Conservation (phyloP, 2,329 filamentous ascomycete species). For the Thelonectria blattea region DNA sequence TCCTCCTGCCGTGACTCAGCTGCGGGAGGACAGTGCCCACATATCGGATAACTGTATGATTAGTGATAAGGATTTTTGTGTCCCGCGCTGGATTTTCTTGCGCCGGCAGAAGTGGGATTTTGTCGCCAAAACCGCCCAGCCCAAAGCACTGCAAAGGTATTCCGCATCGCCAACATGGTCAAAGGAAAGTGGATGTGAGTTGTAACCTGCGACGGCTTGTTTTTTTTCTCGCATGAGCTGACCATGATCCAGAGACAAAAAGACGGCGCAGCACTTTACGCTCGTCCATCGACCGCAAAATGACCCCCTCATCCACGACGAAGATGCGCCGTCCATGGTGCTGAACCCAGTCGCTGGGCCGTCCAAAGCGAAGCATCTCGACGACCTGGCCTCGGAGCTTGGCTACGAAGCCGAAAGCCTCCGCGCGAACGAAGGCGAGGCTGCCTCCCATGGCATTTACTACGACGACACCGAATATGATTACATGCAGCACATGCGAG, state of each 20-base stretch:
- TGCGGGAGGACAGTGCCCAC: constrained; percentile 39
- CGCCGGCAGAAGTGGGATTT: constrained; percentile 34
- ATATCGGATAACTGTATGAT: constrained; percentile 35
- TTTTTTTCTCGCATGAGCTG: constrained; percentile 9
- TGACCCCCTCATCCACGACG: constrained; percentile 95
- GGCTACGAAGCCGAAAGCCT: constrained; percentile 69
- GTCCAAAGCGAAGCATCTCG: constrained; percentile 67
- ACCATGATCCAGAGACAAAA: constrained; percentile 69
- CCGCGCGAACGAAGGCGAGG: constrained; percentile 92
- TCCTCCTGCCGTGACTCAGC: constrained; percentile 14
- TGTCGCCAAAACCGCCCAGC: constrained; percentile 37
- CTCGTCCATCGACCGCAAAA: constrained; percentile 96
- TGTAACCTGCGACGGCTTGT: background rate
- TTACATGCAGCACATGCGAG: constrained; percentile 98
- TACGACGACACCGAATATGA: constrained; percentile 96
- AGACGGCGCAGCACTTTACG: constrained; percentile 88
- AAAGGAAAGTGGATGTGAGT: constrained; percentile 72
- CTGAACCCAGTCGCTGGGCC: constrained; percentile 67
- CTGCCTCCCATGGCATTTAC: constrained; percentile 91
- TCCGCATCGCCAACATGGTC: constrained; percentile 65
- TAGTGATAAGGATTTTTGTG: constrained; percentile 41
- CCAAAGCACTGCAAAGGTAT: constrained; percentile 23
- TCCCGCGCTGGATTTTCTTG: constrained; percentile 41
- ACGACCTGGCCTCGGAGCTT: constrained; percentile 79
- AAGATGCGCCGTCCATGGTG: constrained; percentile 86